Conservation (phyloP, 23 red algal genomes). For the Pyropia yezoensis region DNA sequence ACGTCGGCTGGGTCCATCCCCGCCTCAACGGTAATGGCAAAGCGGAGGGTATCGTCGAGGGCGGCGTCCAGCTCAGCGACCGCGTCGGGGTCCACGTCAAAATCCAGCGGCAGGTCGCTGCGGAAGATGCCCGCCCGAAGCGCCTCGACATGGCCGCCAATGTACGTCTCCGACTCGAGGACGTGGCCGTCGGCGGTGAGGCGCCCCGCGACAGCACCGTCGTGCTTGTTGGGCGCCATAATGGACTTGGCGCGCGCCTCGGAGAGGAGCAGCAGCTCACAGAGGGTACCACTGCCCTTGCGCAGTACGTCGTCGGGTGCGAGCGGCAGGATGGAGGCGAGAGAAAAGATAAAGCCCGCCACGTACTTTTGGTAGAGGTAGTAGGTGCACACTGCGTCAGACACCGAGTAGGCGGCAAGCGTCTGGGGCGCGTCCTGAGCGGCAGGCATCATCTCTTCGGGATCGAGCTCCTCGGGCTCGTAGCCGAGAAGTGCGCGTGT, state of each 20-base stretch:
- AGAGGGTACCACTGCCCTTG: constrained; percentile 93
- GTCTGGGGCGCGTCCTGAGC: constrained; percentile 55
- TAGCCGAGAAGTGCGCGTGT: constrained; percentile 85
- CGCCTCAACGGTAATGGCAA: constrained; percentile 62
- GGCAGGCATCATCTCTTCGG: constrained; percentile 93
- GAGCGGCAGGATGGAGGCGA: constrained; percentile 91
- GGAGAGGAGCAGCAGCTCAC: constrained; percentile 91
- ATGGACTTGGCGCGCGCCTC: constrained; percentile 68
- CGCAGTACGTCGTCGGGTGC: constrained; percentile 94
- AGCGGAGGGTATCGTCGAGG: constrained; percentile 54
- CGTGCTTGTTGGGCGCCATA: constrained; percentile 86
- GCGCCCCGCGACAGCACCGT: constrained; percentile 24
- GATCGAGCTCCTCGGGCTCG: constrained; percentile 90
- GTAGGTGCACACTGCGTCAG: constrained; percentile 96
- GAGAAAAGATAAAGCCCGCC: constrained; percentile 85
- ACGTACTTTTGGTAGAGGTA: constrained; percentile 96
- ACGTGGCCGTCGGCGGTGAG: constrained; percentile 70
- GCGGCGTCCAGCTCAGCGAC: constrained; percentile 50
- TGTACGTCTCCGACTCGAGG: constrained; percentile 93
- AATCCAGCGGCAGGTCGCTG: constrained; percentile 64
- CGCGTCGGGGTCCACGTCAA: constrained; percentile 44
- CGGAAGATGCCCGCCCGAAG: constrained; percentile 92
- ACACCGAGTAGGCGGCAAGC: constrained; percentile 93
- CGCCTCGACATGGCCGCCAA: constrained; percentile 99
- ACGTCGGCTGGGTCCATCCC: constrained; percentile 37